Evolutionary conservation across 2,329 filamentous ascomycete species (phyloP).

Genomic region (Colletotrichum truncatum): DNA sequence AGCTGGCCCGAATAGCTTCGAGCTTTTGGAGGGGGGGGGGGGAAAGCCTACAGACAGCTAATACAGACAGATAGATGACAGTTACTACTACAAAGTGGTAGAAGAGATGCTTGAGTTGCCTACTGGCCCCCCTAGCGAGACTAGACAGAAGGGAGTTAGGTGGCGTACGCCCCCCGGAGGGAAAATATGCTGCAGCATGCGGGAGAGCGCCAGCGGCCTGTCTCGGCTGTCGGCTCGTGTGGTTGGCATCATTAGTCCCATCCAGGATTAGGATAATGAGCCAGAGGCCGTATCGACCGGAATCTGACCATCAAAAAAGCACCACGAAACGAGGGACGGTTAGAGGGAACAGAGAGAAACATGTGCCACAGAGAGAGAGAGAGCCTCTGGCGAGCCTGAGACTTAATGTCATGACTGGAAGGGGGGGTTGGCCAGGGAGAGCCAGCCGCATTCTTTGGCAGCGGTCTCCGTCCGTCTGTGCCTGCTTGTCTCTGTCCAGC

Average conservation of each 20-base stretch:
- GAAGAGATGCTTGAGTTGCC: slow-evolving; percentile 3
- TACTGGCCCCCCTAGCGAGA: neutral
- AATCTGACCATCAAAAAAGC: neutral
- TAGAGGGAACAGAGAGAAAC: neutral
- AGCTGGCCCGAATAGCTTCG: slow-evolving; percentile 16
- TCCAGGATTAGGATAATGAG: neutral
- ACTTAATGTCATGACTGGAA: neutral
- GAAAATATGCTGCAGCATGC: neutral
- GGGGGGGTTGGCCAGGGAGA: slow-evolving; percentile 11
- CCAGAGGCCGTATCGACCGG: neutral
- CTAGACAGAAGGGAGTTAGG: neutral
- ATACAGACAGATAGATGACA: too few species aligned
- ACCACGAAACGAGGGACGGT: neutral
- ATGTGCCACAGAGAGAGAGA: neutral
- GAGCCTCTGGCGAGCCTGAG: neutral
- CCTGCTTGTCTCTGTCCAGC: neutral
- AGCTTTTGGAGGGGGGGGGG: too few species aligned
- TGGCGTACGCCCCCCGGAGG: neutral
- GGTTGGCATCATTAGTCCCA: neutral
- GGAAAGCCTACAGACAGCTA: too few species aligned
- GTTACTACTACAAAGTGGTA: too few species aligned
- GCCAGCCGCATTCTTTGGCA: slow-evolving; percentile 8
- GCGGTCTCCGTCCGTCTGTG: neutral
- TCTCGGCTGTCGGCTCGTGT: neutral
- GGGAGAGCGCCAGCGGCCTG: neutral